Base-by-base conservation (phyloP, 805 yeast species). In the Cyberlindnera subsufficiens region DNA sequence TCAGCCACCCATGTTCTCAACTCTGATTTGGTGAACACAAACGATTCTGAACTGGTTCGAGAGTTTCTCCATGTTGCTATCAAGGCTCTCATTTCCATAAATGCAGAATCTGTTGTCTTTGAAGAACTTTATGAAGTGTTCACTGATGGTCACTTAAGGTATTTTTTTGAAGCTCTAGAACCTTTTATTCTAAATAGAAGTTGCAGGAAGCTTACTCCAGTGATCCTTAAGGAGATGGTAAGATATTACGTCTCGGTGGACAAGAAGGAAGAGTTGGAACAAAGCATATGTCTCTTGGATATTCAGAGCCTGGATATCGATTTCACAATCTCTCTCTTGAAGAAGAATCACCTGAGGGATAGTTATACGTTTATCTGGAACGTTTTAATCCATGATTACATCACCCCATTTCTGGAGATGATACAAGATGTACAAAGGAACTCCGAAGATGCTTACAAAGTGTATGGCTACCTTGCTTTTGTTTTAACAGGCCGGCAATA, bases 401-500 rank as follows among this genome's bases (percentile, higher is more conserved):
- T 71, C 14, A 73, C 88, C 0, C 96, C 96, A 0, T 61, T 89
- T 30, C 55, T 74, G 22, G 88, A 83, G 22, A 80, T 82, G 22
- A 50, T 82, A 4, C 54, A 63, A 44, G 38, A 66, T 56, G 30
- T 64, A 63, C 17, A 52, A 50, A 16, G 40, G 33, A 22, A 38
- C 45, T 15, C 43, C 42, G 32, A 58, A 39, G 44, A 52, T 6
- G 32, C 59, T 2, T 48, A 49, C 30, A 69, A 68, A 47, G 65
- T 78, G 2, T 82, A 66, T 52, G 72, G 80, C 0, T 91, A 84
- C 55, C 58, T 90, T 46, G 73, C 88, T 0, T 84, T 78, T 53
- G 65, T 80, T 10, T 65, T 87, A 22, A 82, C 91, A 0, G 95
- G 95, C 0, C 68, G 93, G 42, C 83, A 81, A 45, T 91, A 81